phyloP scores from a whole-genome alignment of 2,329 filamentous ascomycete genomes.

The Neodidymelliopsis sp. region DNA sequence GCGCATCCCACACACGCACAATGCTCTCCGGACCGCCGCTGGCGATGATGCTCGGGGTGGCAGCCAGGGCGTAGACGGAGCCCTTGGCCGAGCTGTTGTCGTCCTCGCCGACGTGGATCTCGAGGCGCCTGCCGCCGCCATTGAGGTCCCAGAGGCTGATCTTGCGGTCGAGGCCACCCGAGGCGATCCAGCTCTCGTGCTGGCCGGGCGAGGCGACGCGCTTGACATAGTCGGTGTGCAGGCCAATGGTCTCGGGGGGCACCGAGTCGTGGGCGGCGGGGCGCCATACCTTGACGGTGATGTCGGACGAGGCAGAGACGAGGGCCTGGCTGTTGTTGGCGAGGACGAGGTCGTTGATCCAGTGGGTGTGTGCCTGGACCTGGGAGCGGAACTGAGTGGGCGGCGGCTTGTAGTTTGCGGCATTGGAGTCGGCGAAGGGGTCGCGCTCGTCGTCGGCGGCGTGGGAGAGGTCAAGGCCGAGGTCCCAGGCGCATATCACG shows the following conservation, averaged over 20 bases:
- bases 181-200: constrained; percentile 85
- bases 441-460: constrained; percentile 48
- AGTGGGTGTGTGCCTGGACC: constrained; percentile 87
- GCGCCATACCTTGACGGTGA: constrained; percentile 91
- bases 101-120: constrained; percentile 84
- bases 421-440: constrained; percentile 48
- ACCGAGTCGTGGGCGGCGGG: constrained; percentile 70
- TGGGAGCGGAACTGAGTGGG: constrained; percentile 66
- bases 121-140: constrained; percentile 82
- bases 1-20: constrained; percentile 89
- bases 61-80: constrained; percentile 89
- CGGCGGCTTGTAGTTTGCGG: constrained; percentile 46
- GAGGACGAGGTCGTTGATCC: constrained; percentile 92
- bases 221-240: constrained; percentile 97
- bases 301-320: constrained; percentile 91
- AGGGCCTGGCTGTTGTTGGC: constrained; percentile 79
- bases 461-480: constrained; percentile 72
- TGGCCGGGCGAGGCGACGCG: constrained; percentile 80
- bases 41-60: constrained; percentile 80
- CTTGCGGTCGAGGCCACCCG: constrained; percentile 89
- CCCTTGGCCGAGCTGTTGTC: constrained; percentile 85
- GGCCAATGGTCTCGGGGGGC: constrained; percentile 81
- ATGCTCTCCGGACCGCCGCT: constrained; percentile 94
- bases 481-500: constrained; percentile 93
- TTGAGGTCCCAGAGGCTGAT: constrained; percentile 94